Percentiles rank a stretch among this genome's conserved stretches.
These are phyloP conservation scores for Sporobolomyces phaffii DNA, from an alignment of 768 basidiomycete genomes.

Conservation along the genomic window DNA sequence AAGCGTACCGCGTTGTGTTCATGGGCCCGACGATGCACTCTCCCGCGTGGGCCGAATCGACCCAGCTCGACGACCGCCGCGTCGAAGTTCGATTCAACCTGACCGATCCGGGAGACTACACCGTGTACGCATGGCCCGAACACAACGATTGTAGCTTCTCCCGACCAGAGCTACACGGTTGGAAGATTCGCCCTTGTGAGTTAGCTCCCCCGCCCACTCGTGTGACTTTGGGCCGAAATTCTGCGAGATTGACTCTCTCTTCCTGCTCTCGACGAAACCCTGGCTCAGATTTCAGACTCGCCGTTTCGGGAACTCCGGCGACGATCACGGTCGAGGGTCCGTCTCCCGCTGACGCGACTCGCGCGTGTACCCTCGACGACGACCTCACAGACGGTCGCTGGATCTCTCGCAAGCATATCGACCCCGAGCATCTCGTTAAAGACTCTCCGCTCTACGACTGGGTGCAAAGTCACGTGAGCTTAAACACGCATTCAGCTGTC, in stretches of 20 bases:
- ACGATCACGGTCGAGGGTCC: not conserved
- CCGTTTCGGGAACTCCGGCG: conserved; percentile 8
- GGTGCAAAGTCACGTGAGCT: conserved; percentile 16
- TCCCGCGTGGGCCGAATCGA: not conserved
- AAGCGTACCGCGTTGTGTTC: conserved; percentile 20
- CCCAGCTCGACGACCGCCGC: conserved; percentile 2
- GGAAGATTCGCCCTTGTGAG: conserved; percentile 17
- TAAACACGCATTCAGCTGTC: no score
- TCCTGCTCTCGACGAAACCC: no score
- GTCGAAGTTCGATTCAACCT: conserved; percentile 6
- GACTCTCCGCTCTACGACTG: conserved; percentile 11
- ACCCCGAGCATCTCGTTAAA: not conserved
- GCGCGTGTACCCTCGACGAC: not conserved
- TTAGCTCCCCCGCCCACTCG: not conserved
- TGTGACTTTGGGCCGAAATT: not conserved
- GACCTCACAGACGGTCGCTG: conserved; percentile 15
- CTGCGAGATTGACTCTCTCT: no score
- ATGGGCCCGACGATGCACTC: conserved; percentile 15
- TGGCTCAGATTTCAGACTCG: conserved; percentile 7
- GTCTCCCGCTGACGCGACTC: not conserved
- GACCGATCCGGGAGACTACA: conserved; percentile 14
- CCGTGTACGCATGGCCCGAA: conserved; percentile 17
- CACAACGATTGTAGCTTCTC: conserved; percentile 7
- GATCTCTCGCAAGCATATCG: conserved; percentile 12
- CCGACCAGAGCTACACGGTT: conserved; percentile 4